These are phyloP conservation scores for Ophiocordyceps sinensis DNA, from an alignment of 2,329 filamentous ascomycete species.

Conservation along the genomic window DNA sequence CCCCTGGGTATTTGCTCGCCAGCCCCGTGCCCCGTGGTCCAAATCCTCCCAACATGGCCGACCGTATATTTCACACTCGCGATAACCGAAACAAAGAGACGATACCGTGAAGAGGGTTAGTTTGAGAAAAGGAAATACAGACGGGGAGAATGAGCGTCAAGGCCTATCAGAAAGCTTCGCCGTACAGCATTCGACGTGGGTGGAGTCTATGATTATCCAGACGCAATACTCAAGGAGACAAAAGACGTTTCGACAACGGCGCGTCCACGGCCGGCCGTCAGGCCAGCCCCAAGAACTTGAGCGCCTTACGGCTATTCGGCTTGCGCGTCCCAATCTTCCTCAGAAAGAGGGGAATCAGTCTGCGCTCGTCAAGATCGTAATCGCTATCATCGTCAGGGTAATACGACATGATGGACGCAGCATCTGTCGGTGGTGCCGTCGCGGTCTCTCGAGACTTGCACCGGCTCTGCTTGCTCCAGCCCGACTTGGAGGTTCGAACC, in stretches of 20 bases:
- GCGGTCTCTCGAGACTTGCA: conserved; percentile 12
- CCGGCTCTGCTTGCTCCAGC: conserved; percentile 14
- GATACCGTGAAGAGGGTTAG: too few species aligned
- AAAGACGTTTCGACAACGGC: neutral
- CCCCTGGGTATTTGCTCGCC: neutral
- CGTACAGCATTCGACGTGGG: too few species aligned
- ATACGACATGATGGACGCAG: conserved; percentile 17
- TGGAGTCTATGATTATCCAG: too few species aligned
- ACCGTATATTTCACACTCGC: neutral
- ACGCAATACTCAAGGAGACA: neutral
- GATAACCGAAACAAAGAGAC: neutral
- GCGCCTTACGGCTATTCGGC: conserved; percentile 33
- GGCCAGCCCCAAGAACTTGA: conserved; percentile 37
- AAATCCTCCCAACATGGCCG: neutral
- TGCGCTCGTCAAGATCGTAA: conserved; percentile 32
- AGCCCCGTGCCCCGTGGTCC: neutral
- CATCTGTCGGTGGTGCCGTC: conserved; percentile 9
- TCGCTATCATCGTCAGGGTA: conserved; percentile 25
- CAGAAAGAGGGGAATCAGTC: conserved; percentile 36
- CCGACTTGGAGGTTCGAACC: conserved; percentile 13
- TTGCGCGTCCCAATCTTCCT: conserved; percentile 19
- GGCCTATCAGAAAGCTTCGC: too few species aligned
- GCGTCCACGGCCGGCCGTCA: conserved; percentile 7
- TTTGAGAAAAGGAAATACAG: too few species aligned
- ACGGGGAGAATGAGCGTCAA: too few species aligned